Evolutionary conservation across 192 early-diverging fungal genomes (phyloP).

Genomic region (Linnemannia exigua): DNA sequence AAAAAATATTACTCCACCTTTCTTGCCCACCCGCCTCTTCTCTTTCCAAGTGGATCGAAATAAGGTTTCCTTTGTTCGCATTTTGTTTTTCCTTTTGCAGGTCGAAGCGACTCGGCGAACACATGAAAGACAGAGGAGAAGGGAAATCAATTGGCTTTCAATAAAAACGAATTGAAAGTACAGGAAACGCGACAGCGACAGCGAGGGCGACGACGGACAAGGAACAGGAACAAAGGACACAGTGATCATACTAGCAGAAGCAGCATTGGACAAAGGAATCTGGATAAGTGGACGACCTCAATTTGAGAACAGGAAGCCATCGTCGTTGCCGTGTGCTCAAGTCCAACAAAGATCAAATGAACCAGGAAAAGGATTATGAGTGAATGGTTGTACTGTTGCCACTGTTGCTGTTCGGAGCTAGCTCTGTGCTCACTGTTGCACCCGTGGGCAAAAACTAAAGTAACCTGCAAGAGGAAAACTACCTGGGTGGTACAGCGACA

Average conservation of each 20-base stretch:
- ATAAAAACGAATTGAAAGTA: neutral
- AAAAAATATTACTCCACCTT: neutral
- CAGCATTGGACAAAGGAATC: too few species aligned
- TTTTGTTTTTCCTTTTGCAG: neutral
- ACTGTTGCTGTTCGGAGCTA: neutral
- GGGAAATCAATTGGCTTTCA: neutral
- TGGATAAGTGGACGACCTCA: too few species aligned
- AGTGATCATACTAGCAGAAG: too few species aligned
- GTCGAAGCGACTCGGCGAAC: neutral
- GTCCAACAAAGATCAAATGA: too few species aligned
- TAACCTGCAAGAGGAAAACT: too few species aligned
- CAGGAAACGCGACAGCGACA: neutral
- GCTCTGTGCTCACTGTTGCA: neutral
- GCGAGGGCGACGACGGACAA: neutral
- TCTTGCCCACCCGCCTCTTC: neutral
- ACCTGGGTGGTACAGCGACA: neutral
- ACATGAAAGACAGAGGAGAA: neutral
- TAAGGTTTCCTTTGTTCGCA: conserved; percentile 3
- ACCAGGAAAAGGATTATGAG: neutral
- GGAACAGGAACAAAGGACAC: neutral
- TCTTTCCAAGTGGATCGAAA: conserved; percentile 1
- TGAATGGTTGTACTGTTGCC: neutral
- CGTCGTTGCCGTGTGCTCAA: too few species aligned
- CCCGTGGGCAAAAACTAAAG: neutral
- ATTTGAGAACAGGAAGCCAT: too few species aligned